A percentile compares a stretch with the other conserved stretches of the same genome.
Evolutionary conservation across 2,329 filamentous ascomycete species (phyloP).

Genomic region (Aspergillus alliaceus): DNA sequence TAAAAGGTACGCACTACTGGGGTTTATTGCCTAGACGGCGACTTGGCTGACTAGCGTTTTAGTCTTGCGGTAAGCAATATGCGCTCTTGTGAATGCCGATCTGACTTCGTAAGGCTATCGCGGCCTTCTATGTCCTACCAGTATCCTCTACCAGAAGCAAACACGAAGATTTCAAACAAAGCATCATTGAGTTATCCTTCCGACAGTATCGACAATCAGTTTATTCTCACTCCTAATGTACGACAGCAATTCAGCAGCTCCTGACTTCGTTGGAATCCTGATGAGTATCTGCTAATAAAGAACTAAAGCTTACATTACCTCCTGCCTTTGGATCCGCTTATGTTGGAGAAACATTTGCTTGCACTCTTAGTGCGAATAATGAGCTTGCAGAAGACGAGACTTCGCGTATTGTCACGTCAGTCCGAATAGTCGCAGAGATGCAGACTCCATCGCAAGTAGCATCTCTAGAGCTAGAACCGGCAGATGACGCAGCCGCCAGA

Average conservation of each 20-base stretch:
- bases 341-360: conserved; percentile 92
- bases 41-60: conserved; percentile 21
- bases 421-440: conserved; percentile 88
- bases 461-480: conserved; percentile 55
- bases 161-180: conserved; percentile 54
- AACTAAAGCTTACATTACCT: conserved; percentile 69
- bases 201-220: conserved; percentile 48
- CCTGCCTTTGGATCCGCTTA: conserved; percentile 92
- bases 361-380: conserved; percentile 94
- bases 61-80: conserved; percentile 40
- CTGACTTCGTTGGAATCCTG: neutral
- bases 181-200: conserved; percentile 75
- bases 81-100: neutral
- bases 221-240: conserved; percentile 58
- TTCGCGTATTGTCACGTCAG: conserved; percentile 63
- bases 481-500: conserved; percentile 48
- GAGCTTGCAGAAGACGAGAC: conserved; percentile 56
- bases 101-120: conserved; percentile 63
- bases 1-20: conserved; percentile 58
- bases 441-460: conserved; percentile 81
- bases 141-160: conserved; percentile 46
- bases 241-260: conserved; percentile 9
- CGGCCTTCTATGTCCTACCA: conserved; percentile 57
- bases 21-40: neutral
- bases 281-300: conserved; percentile 13